A percentile compares a stretch with the other conserved stretches of the same genome.
phyloP scores from a whole-genome alignment of 768 basidiomycete genomes.

The Lentinula guzmanii region DNA sequence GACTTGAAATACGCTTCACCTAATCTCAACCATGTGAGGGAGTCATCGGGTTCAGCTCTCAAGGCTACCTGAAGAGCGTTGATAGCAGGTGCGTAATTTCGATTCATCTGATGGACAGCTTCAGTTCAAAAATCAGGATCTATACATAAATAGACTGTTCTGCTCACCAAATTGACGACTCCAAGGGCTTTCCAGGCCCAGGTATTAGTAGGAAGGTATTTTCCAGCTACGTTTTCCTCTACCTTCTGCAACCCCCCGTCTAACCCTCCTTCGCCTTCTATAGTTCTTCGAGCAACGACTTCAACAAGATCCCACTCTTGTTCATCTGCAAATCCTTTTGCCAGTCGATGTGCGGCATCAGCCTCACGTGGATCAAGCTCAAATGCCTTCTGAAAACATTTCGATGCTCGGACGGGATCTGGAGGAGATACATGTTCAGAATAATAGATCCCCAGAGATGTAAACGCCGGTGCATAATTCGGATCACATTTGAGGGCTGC shows the following conservation, averaged over 20 bases:
- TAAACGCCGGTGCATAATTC: conserved; percentile 86
- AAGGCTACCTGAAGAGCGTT: conserved; percentile 84
- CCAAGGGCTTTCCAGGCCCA: conserved; percentile 99
- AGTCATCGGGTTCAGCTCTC: conserved; percentile 71
- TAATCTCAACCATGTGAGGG: conserved; percentile 81
- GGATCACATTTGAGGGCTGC: conserved; percentile 68
- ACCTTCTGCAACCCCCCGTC: conserved; percentile 45
- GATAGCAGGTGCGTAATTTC: conserved; percentile 69
- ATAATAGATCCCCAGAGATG: conserved; percentile 91
- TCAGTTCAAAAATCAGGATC: neutral
- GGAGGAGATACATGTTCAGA: conserved; percentile 60
- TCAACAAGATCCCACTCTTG: conserved; percentile 95
- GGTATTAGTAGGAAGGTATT: conserved; percentile 70
- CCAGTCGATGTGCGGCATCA: conserved; percentile 78
- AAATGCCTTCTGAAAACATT: conserved; percentile 98
- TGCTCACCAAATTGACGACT: conserved; percentile 79
- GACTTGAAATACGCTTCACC: conserved; percentile 89
- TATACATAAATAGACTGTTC: neutral
- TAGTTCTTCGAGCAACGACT: conserved; percentile 86
- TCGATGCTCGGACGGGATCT: conserved; percentile 81
- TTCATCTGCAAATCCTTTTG: conserved; percentile 87
- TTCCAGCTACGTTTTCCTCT: conserved; percentile 31
- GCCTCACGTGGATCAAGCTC: conserved; percentile 89
- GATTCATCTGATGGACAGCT: conserved; percentile 43
- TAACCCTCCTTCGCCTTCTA: conserved; percentile 87